Conservation (phyloP, 2,329 filamentous ascomycete genomes). For the Alternaria sp. region DNA sequence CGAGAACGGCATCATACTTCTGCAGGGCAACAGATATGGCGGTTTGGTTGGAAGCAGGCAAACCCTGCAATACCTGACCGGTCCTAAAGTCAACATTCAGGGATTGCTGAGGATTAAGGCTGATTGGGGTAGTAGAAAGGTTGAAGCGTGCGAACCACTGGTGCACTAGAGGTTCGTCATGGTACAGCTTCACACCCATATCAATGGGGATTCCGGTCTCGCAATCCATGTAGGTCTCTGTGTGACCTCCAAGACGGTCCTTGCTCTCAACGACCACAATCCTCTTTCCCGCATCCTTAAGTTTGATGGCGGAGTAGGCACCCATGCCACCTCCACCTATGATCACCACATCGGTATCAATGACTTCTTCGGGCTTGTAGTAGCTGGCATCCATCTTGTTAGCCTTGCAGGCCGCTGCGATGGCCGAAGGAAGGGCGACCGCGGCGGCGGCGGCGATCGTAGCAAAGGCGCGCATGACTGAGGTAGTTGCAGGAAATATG, state of each 20-base stretch:
- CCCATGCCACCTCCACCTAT: constrained; percentile 57
- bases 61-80: too few relatives aligned
- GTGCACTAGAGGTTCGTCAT: constrained; percentile 53
- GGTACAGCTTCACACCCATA: constrained; percentile 50
- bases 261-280: constrained; percentile 55
- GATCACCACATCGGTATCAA: constrained; percentile 45
- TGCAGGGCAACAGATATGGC: constrained; percentile 23
- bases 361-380: constrained; percentile 2
- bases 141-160: constrained; percentile 30
- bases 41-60: constrained; percentile 7
- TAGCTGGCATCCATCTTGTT: constrained; percentile 10
- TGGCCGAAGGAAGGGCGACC: constrained; percentile 7
- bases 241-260: constrained; percentile 58
- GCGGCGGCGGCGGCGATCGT: constrained; percentile 9
- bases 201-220: constrained; percentile 43
- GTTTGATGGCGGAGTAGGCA: constrained; percentile 53
- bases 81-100: constrained; percentile 43
- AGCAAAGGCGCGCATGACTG: constrained; percentile 4
- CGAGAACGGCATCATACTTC: constrained; percentile 38
- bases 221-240: constrained; percentile 57
- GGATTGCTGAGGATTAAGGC: not conserved
- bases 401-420: constrained; percentile 7
- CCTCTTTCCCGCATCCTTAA: constrained; percentile 51
- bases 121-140: constrained; percentile 4
- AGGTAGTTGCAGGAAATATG: not conserved